A percentile compares a stretch with the other conserved stretches of the same genome.
Conservation (phyloP, 2,329 filamentous ascomycete species). For the Fusarium pseudoanthophilum region DNA sequence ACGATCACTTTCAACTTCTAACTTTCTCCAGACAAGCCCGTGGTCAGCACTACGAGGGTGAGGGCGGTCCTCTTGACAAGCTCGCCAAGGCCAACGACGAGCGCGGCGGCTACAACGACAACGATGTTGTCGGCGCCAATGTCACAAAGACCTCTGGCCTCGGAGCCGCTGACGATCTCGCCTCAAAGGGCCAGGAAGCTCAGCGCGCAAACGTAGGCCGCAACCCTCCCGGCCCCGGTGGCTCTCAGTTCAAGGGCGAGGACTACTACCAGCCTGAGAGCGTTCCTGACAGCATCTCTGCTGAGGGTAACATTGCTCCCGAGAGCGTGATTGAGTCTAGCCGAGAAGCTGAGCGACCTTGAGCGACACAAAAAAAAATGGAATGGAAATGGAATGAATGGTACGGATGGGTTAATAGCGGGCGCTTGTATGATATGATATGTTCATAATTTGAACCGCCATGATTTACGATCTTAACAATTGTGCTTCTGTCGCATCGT, state of each 20-base stretch:
- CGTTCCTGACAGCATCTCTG: conserved; percentile 56
- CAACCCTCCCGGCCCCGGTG: conserved; percentile 49
- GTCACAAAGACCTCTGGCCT: conserved; percentile 40
- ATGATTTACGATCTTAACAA: conserved; percentile 19
- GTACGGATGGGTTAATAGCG: neutral
- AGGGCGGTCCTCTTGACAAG: conserved; percentile 57
- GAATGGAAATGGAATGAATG: neutral
- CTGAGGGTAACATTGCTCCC: conserved; percentile 55
- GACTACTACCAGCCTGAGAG: conserved; percentile 55
- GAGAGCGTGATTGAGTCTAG: conserved; percentile 54
- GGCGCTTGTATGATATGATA: conserved; percentile 27
- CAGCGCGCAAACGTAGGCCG: conserved; percentile 53
- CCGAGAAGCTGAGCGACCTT: conserved; percentile 38
- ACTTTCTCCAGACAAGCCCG: conserved; percentile 53
- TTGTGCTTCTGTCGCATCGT: neutral
- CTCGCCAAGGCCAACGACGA: conserved; percentile 35
- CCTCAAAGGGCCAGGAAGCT: conserved; percentile 51
- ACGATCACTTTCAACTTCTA: neutral
- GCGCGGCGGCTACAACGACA: conserved; percentile 53
- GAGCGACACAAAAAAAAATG: neutral
- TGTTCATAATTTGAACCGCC: conserved; percentile 11
- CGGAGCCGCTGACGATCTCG: conserved; percentile 44
- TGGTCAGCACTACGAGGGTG: conserved; percentile 57
- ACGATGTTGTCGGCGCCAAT: conserved; percentile 47
- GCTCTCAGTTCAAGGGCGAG: conserved; percentile 53